Conservation (phyloP, 1,284 basidiomycete genomes). For the Trametes polyzona region DNA sequence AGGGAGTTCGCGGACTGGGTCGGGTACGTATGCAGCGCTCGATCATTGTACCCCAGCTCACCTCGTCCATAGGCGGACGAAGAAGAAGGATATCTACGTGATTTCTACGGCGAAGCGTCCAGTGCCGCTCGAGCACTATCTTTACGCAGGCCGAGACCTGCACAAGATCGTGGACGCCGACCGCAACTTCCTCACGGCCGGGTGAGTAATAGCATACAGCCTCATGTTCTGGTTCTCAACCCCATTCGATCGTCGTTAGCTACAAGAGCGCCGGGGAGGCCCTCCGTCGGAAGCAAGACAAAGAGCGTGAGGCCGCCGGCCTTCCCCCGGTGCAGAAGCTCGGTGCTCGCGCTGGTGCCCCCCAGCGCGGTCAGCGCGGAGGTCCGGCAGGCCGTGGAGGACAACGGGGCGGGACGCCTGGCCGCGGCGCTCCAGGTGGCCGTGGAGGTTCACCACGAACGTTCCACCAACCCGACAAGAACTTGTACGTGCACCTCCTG, state of each 20-base stretch:
- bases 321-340: conserved; percentile 80
- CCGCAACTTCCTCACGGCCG: conserved; percentile 76
- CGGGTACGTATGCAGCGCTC: conserved; percentile 63
- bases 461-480: conserved; percentile 81
- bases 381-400: conserved; percentile 49
- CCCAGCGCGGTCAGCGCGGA: conserved; percentile 62
- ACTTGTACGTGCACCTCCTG: conserved; percentile 93
- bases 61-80: conserved; percentile 77
- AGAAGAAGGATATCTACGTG: conserved; percentile 99
- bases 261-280: conserved; percentile 92
- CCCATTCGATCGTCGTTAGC: conserved; percentile 41
- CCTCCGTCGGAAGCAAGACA: conserved; percentile 93
- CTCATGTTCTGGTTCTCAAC: not conserved
- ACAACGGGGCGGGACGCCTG: conserved; percentile 49
- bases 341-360: conserved; percentile 77
- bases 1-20: conserved; percentile 99
- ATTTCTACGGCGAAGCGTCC: conserved; percentile 97
- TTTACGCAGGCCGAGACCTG: conserved; percentile 91
- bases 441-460: conserved; percentile 59
- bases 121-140: conserved; percentile 95
- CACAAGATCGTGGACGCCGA: conserved; percentile 92
- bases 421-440: conserved; percentile 38
- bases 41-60: not conserved
- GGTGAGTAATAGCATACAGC: conserved; percentile 49
- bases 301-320: conserved; percentile 94